Conservation (phyloP, 495 filamentous ascomycete species). For the Lasiosphaeria miniovina region DNA sequence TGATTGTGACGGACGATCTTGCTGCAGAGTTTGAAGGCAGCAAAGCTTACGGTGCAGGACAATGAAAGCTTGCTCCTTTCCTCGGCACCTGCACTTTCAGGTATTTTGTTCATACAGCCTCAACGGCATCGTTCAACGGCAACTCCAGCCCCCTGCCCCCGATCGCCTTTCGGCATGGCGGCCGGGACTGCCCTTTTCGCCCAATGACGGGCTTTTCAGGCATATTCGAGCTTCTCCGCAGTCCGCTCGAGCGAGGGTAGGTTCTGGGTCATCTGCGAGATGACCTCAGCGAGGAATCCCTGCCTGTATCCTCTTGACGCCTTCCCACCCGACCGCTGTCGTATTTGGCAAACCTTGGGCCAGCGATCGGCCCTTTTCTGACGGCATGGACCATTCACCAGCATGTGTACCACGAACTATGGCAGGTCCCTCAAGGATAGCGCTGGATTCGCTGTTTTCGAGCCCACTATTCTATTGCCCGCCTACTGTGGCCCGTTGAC, state of each 20-base stretch:
- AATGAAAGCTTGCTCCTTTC: not conserved
- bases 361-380: conserved; percentile 8
- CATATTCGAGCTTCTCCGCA: not conserved
- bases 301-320: conserved; percentile 6
- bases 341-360: not conserved
- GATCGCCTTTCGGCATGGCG: not conserved
- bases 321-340: not conserved
- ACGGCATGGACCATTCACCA: not conserved
- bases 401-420: not conserved
- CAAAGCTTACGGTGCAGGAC: not conserved
- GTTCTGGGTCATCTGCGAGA: conserved; percentile 12
- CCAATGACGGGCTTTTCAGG: not conserved
- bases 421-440: not conserved
- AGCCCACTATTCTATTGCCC: too few species aligned
- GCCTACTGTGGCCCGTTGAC: too few species aligned
- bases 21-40: not conserved
- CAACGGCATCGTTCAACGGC: not conserved
- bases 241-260: not conserved
- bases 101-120: not conserved
- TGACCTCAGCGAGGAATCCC: conserved; percentile 12
- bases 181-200: conserved; percentile 1
- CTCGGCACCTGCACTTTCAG: not conserved
- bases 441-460: not conserved
- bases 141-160: not conserved
- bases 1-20: not conserved